Percentiles rank a stretch among this genome's conserved stretches.
Evolutionary conservation across 495 filamentous ascomycete genomes (phyloP).

Genomic region (Lepraria neglecta): DNA sequence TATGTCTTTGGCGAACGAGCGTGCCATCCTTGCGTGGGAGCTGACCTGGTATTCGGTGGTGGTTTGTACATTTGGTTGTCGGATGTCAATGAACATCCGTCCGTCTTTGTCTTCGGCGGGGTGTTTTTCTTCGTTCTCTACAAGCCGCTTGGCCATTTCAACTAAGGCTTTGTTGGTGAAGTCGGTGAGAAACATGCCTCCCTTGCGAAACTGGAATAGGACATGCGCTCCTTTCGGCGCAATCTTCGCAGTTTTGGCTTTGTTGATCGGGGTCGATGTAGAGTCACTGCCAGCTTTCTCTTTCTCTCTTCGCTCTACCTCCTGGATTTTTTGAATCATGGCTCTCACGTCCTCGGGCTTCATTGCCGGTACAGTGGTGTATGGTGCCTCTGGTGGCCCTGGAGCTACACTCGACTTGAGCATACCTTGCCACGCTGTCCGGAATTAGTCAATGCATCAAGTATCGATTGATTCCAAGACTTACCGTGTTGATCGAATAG

Average conservation of each 20-base stretch:
- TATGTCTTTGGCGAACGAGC: not conserved
- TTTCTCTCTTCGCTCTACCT: too few species aligned
- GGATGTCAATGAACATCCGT: not conserved
- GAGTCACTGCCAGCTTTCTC: not conserved
- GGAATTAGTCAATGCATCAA: too few species aligned
- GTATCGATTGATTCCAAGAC: too few species aligned
- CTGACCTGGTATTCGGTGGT: not conserved
- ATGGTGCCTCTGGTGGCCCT: too few species aligned
- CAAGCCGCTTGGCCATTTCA: slow-evolving; percentile 3
- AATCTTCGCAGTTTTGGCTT: not conserved
- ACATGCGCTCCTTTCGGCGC: not conserved
- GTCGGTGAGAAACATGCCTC: slow-evolving; percentile 12
- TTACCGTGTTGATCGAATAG: too few species aligned
- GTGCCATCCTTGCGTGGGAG: not conserved
- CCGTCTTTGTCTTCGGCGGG: not conserved
- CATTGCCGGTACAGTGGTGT: too few species aligned
- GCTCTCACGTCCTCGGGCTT: too few species aligned
- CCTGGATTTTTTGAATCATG: too few species aligned
- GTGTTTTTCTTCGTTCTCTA: slow-evolving; percentile 2
- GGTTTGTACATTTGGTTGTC: not conserved
- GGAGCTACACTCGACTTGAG: too few species aligned
- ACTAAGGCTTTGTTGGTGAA: not conserved
- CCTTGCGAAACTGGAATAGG: slow-evolving; percentile 10
- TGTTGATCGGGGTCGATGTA: not conserved
- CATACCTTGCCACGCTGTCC: too few species aligned